Evolutionary conservation across 1,284 basidiomycete species (phyloP).

Genomic region (Xerocomus amazonicus): DNA sequence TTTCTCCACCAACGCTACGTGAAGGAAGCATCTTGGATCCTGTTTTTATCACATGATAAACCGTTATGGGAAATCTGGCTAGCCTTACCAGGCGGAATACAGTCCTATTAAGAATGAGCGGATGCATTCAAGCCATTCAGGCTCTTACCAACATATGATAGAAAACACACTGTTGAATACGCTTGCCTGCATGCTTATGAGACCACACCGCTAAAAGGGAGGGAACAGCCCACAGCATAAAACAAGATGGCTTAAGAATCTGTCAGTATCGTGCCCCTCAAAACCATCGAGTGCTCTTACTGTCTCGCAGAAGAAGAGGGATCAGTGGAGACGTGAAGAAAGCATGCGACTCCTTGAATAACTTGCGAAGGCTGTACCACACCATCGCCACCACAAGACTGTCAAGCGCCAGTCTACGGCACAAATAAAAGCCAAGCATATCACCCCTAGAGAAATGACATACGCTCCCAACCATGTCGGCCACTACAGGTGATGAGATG

Average conservation of each 20-base stretch:
- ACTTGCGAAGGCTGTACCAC: conserved; percentile 8
- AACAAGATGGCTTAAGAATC: conserved; percentile 7
- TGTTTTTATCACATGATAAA: not conserved
- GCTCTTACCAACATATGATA: conserved; percentile 13
- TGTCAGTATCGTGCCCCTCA: not conserved
- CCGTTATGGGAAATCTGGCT: not conserved
- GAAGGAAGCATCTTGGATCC: conserved; percentile 9
- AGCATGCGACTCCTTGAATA: not conserved
- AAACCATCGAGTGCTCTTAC: conserved; percentile 1
- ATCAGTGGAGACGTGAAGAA: conserved; percentile 7
- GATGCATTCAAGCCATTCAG: not conserved
- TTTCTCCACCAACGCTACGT: not conserved
- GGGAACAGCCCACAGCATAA: conserved; percentile 6
- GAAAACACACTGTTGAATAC: conserved; percentile 3
- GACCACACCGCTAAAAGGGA: not conserved
- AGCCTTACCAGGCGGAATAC: not conserved
- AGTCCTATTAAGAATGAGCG: conserved; percentile 5
- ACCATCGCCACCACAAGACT: conserved; percentile 4
- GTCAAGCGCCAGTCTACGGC: conserved; percentile 8
- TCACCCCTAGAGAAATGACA: not conserved
- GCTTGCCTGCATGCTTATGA: conserved; percentile 5
- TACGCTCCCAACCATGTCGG: conserved; percentile 5
- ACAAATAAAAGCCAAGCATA: not conserved
- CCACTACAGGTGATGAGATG: not conserved
- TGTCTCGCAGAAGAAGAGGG: conserved; percentile 9